phyloP scores from a whole-genome alignment of 2,329 filamentous ascomycete genomes.

The Ciborinia camelliae region DNA sequence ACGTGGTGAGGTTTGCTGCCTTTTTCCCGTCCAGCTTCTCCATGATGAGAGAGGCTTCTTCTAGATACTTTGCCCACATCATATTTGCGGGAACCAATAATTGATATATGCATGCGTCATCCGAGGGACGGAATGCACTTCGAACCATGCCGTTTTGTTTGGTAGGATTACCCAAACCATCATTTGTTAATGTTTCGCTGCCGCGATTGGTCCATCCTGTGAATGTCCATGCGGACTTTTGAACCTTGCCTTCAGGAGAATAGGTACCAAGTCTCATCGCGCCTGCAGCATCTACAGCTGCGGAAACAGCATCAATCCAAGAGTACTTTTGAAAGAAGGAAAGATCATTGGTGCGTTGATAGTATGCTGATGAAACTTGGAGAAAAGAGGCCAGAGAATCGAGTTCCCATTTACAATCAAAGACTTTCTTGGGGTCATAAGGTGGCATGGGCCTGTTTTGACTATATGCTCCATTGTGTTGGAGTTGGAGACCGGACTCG shows the following conservation, averaged over 20 bases:
- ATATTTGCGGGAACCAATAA: constrained; percentile 87
- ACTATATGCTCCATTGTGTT: constrained; percentile 56
- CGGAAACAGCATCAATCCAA: constrained; percentile 70
- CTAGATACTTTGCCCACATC: constrained; percentile 68
- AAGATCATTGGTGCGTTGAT: constrained; percentile 65
- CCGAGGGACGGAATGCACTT: constrained; percentile 84
- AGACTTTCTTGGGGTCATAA: constrained; percentile 69
- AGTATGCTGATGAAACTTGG: constrained; percentile 74
- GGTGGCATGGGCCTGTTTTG: constrained; percentile 63
- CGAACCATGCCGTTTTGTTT: constrained; percentile 74
- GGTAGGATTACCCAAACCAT: constrained; percentile 76
- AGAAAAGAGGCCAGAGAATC: constrained; percentile 88
- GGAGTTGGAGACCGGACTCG: constrained; percentile 62
- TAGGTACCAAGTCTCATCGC: constrained; percentile 76
- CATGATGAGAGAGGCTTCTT: constrained; percentile 51
- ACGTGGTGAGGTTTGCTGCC: constrained; percentile 46
- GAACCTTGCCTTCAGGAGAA: constrained; percentile 52
- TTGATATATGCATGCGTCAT: constrained; percentile 78
- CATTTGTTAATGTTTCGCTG: constrained; percentile 77
- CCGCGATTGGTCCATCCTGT: constrained; percentile 67
- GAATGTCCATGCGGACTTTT: constrained; percentile 68
- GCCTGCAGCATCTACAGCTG: constrained; percentile 64
- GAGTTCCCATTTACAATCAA: constrained; percentile 95
- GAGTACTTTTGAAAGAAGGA: constrained; percentile 68
- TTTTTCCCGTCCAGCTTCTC: constrained; percentile 45